These are phyloP conservation scores for Penicillium alfredii DNA, from an alignment of 495 filamentous ascomycete genomes.

Conservation along the genomic window DNA sequence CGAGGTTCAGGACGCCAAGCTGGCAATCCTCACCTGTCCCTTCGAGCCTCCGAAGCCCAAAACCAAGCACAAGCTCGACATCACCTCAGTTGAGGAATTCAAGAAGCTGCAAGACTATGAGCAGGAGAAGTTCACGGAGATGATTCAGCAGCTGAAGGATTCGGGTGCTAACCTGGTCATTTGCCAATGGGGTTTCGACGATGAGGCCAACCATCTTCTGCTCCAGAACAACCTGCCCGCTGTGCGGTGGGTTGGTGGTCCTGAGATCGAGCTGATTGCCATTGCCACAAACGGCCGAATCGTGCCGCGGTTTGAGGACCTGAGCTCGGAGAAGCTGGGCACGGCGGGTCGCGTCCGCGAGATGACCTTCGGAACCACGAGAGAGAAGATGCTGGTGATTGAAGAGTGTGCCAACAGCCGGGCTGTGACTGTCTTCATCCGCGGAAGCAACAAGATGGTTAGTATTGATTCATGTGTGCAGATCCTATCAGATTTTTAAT, in stretches of 20 bases:
- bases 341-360: conserved; percentile 85
- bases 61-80: conserved; percentile 99
- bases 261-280: conserved; percentile 96
- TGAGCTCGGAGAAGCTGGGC: conserved; percentile 84
- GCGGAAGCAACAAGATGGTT: conserved; percentile 99
- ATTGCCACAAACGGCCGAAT: conserved; percentile 98
- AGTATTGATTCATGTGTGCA: conserved; percentile 13
- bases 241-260: conserved; percentile 96
- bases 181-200: conserved; percentile 99
- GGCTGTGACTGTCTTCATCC: conserved; percentile 90
- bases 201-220: conserved; percentile 95
- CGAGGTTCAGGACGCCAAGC: conserved; percentile 87
- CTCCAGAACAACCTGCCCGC: conserved; percentile 94
- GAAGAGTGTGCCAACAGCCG: conserved; percentile 98
- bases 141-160: conserved; percentile 97
- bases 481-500: conserved; percentile 18
- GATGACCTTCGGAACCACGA: conserved; percentile 92
- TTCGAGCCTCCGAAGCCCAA: conserved; percentile 99
- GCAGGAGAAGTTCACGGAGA: conserved; percentile 90
- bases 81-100: conserved; percentile 95
- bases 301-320: conserved; percentile 93
- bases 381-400: conserved; percentile 99
- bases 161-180: conserved; percentile 97
- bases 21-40: conserved; percentile 95
- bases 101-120: conserved; percentile 95